phyloP scores from a whole-genome alignment of 2,329 filamentous ascomycete genomes.

The Botrytis deweyae region DNA sequence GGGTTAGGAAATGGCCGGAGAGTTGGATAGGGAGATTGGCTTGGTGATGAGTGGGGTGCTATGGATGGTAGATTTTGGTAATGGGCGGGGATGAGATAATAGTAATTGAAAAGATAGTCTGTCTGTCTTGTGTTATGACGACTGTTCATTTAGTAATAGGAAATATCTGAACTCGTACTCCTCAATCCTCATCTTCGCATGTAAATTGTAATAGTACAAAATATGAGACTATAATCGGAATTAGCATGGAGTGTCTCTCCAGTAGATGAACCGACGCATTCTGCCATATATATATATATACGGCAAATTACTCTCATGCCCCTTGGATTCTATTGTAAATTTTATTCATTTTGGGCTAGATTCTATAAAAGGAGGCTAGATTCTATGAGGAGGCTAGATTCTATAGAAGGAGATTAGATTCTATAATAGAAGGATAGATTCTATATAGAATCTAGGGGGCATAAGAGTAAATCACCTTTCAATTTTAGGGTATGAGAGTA shows the following conservation, averaged over 20 bases:
- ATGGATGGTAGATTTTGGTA: background rate
- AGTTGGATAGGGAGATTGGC: constrained; percentile 58
- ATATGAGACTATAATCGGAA: background rate
- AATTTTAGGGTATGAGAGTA: too few species aligned
- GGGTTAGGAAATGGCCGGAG: constrained; percentile 57
- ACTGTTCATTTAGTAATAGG: background rate
- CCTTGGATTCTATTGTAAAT: too few species aligned
- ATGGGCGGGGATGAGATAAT: background rate
- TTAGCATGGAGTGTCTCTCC: background rate
- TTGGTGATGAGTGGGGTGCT: constrained; percentile 49
- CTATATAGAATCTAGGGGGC: too few species aligned
- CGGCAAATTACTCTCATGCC: too few species aligned
- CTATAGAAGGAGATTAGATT: too few species aligned
- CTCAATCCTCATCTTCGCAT: fast-evolving
- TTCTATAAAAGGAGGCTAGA: too few species aligned
- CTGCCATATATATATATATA: too few species aligned
- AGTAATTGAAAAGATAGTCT: background rate
- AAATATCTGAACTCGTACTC: background rate
- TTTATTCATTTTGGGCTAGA: too few species aligned
- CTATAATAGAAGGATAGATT: too few species aligned
- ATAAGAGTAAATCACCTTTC: too few species aligned
- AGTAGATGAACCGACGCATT: background rate
- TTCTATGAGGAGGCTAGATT: too few species aligned
- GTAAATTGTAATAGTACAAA: background rate
- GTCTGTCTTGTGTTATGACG: background rate